Conservation (phyloP, 495 filamentous ascomycete genomes). For the Annulohypoxylon stygium region DNA sequence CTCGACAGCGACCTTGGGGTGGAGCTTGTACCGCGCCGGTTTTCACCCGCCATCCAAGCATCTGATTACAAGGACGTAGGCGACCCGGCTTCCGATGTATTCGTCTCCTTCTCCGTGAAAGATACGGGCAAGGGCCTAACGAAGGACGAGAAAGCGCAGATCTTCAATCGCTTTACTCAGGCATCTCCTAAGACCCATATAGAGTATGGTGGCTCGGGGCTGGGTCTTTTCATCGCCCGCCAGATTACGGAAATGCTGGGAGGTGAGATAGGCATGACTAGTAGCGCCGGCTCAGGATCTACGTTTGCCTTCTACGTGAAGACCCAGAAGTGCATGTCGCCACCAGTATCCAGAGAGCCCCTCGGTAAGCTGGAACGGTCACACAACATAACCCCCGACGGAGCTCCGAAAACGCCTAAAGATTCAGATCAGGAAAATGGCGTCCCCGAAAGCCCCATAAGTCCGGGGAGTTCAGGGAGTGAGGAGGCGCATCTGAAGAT, state of each 20-base stretch:
- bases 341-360: slow-evolving; percentile 8
- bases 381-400: slow-evolving; percentile 48
- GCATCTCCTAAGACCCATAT: slow-evolving; percentile 79
- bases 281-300: slow-evolving; percentile 74
- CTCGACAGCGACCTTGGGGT: slow-evolving; percentile 58
- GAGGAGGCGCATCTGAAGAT: slow-evolving; percentile 53
- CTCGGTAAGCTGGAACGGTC: slow-evolving; percentile 33
- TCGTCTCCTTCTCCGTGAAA: slow-evolving; percentile 75
- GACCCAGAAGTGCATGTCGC: slow-evolving; percentile 48
- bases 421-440: slow-evolving; percentile 17
- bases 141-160: slow-evolving; percentile 72
- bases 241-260: slow-evolving; percentile 80
- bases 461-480: slow-evolving; percentile 1
- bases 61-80: slow-evolving; percentile 51
- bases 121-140: slow-evolving; percentile 81
- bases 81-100: slow-evolving; percentile 59
- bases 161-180: slow-evolving; percentile 84
- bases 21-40: slow-evolving; percentile 52
- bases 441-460: neutral
- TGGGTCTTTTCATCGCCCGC: slow-evolving; percentile 82
- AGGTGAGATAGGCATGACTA: slow-evolving; percentile 79
- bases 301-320: slow-evolving; percentile 85
- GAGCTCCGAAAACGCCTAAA: slow-evolving; percentile 12
- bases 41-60: slow-evolving; percentile 14
- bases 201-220: slow-evolving; percentile 80